Conservation (phyloP, 2,329 filamentous ascomycete genomes). For the Ophidiomyces ophidiicola region DNA sequence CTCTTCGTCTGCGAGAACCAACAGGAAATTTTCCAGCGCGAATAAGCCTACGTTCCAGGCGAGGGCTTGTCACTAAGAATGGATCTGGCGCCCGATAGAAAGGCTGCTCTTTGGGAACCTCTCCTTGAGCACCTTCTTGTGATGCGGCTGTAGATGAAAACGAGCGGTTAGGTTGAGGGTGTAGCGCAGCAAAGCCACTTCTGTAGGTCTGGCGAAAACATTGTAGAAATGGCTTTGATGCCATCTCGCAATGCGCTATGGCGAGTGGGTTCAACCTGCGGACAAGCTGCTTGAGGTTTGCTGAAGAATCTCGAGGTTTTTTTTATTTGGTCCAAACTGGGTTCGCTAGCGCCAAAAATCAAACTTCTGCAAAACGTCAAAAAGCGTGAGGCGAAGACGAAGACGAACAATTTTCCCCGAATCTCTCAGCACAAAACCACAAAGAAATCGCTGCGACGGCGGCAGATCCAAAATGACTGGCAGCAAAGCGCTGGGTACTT, state of each 20-base stretch:
- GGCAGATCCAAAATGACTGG: conserved; percentile 24
- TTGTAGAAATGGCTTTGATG: conserved; percentile 33
- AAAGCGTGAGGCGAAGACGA: neutral
- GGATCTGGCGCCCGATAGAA: conserved; percentile 45
- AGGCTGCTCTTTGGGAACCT: conserved; percentile 26
- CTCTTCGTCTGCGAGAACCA: conserved; percentile 73
- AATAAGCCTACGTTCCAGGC: conserved; percentile 56
- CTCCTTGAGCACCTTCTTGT: conserved; percentile 34
- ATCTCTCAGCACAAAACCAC: neutral
- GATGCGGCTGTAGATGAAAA: conserved; percentile 38
- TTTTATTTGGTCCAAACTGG: conserved; percentile 12
- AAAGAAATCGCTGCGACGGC: neutral
- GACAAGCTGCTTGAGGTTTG: too few species aligned
- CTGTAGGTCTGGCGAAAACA: conserved; percentile 29
- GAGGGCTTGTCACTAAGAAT: conserved; percentile 52
- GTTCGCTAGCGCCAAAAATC: conserved; percentile 17
- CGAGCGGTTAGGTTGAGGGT: conserved; percentile 32
- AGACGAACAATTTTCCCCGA: conserved; percentile 3
- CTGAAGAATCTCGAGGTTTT: too few species aligned
- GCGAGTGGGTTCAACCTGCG: conserved; percentile 16
- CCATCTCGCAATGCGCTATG: conserved; percentile 35
- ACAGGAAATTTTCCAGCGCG: conserved; percentile 58
- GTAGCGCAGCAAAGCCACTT: conserved; percentile 24
- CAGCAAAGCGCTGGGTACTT: conserved; percentile 25
- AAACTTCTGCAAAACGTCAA: conserved; percentile 11